A percentile compares a stretch with the other conserved stretches of the same genome.
Conservation (phyloP, 2,329 filamentous ascomycete genomes). For the Thielaviopsis punctulata region DNA sequence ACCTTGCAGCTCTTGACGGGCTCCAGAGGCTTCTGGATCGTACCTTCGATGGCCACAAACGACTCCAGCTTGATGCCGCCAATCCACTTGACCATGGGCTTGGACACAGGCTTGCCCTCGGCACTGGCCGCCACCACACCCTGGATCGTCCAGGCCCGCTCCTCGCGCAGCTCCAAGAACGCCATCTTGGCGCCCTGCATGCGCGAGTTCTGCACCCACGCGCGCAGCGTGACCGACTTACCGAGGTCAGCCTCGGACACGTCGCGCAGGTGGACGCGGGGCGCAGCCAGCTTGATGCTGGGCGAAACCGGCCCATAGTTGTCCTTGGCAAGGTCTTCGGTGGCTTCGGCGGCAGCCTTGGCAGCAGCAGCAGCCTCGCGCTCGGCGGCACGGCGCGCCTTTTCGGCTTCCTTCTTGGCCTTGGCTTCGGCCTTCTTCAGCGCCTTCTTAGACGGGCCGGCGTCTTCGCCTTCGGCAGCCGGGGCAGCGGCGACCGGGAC, state of each 20-base stretch:
- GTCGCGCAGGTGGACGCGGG: conserved; percentile 41
- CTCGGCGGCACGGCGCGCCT: conserved; percentile 55
- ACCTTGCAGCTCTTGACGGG: conserved; percentile 79
- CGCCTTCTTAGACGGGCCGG: conserved; percentile 53
- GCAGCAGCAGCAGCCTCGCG: conserved; percentile 55
- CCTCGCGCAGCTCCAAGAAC: conserved; percentile 71
- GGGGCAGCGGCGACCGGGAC: conserved; percentile 6
- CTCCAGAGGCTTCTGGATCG: conserved; percentile 66
- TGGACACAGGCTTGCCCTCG: conserved; percentile 47
- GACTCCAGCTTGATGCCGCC: conserved; percentile 60
- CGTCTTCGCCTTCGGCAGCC: conserved; percentile 11
- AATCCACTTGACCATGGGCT: conserved; percentile 92
- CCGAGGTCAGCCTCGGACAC: conserved; percentile 49
- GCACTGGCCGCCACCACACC: conserved; percentile 62
- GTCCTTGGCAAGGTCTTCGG: conserved; percentile 52
- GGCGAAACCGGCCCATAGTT: conserved; percentile 61
- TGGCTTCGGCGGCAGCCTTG: conserved; percentile 46
- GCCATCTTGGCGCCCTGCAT: conserved; percentile 83
- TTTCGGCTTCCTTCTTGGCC: conserved; percentile 74
- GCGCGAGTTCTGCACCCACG: conserved; percentile 72
- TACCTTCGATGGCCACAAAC: conserved; percentile 64
- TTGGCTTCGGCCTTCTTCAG: conserved; percentile 73
- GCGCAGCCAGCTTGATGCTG: conserved; percentile 38
- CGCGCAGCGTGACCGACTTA: conserved; percentile 58
- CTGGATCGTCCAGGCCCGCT: conserved; percentile 62